Evolutionary conservation across 345 rosid genomes (phyloP), one percentile per base, ranked within the genome.

Genomic region (Pugionium cornutum): DNA sequence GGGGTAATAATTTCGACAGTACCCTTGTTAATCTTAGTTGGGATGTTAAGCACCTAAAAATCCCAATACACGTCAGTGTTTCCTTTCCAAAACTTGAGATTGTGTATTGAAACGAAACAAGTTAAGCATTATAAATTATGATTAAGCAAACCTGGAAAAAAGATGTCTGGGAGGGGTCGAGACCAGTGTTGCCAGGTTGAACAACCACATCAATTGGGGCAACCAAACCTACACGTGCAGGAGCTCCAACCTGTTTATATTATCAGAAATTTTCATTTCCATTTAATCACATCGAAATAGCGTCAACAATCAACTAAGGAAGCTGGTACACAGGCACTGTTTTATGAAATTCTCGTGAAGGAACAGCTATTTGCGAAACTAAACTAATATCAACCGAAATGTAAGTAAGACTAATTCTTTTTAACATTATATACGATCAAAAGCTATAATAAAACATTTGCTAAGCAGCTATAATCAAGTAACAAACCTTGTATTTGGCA

Each of bases 141-240:
- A 7, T 31, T 34, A 18, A 10, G 0, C 47, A 45, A 8, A 82
- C 98, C 96, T 92, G 97, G 83, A 92, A 92, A 83, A 92, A 92
- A 65, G 96, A 92, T 33, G 98, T 92, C 73, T 92, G 98, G 1
- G 98, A 92, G 0, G 97, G 98, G 64, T 92, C 98, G 8, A 92
- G 97, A 31, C 98, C 98, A 25, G 98, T 92, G 84, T 90, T 92
- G 18, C 98, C 98, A 26, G 98, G 98, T 39, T 95, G 97, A 41
- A 89, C 97, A 72, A 90, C 89, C 7, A 92, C 97, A 80, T 92
- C 98, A 78, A 85, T 86, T 18, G 98, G 97, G 0, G 98, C 96
- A 79, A 90, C 82, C 70, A 92, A 77, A 75, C 97, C 98, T 67
- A 92, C 98, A 79, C 97, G 98, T 60, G 98, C 98, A 74, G 99